A percentile compares a stretch with the other conserved stretches of the same genome.
These are phyloP conservation scores for Sphaerulina populicola DNA, from an alignment of 2,329 filamentous ascomycete species.

Conservation along the genomic window DNA sequence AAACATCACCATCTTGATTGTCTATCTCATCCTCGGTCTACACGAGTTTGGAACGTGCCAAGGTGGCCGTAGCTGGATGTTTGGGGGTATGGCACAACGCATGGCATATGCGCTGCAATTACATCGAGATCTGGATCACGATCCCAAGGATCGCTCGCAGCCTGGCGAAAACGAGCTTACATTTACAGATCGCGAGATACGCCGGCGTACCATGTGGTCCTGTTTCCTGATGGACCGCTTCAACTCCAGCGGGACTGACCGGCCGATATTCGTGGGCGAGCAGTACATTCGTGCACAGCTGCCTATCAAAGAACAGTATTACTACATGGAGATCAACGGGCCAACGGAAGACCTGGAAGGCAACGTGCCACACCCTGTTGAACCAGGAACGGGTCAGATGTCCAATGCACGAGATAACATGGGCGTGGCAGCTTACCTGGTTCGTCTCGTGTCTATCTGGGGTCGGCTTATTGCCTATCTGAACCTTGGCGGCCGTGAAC, in stretches of 20 bases:
- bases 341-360: slow-evolving; percentile 77
- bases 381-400: slow-evolving; percentile 55
- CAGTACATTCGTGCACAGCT: slow-evolving; percentile 82
- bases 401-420: slow-evolving; percentile 70
- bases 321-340: slow-evolving; percentile 82
- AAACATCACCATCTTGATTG: slow-evolving; percentile 91
- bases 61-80: slow-evolving; percentile 88
- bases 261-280: slow-evolving; percentile 84
- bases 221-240: slow-evolving; percentile 97
- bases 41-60: slow-evolving; percentile 98
- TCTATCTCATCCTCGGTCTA: slow-evolving; percentile 75
- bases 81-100: slow-evolving; percentile 86
- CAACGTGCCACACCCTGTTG: slow-evolving; percentile 54
- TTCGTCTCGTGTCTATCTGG: slow-evolving; percentile 79
- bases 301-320: slow-evolving; percentile 81
- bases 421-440: slow-evolving; percentile 86
- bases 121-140: slow-evolving; percentile 77
- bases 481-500: slow-evolving; percentile 78
- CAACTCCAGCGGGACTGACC: slow-evolving; percentile 88
- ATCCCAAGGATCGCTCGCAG: slow-evolving; percentile 37
- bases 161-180: slow-evolving; percentile 42
- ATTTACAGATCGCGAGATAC: slow-evolving; percentile 87
- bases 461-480: slow-evolving; percentile 82
- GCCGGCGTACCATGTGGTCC: slow-evolving; percentile 93
- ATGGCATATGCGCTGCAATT: slow-evolving; percentile 96